Conservation (phyloP, 2,329 filamentous ascomycete species). For the Lachnellula cervina region DNA sequence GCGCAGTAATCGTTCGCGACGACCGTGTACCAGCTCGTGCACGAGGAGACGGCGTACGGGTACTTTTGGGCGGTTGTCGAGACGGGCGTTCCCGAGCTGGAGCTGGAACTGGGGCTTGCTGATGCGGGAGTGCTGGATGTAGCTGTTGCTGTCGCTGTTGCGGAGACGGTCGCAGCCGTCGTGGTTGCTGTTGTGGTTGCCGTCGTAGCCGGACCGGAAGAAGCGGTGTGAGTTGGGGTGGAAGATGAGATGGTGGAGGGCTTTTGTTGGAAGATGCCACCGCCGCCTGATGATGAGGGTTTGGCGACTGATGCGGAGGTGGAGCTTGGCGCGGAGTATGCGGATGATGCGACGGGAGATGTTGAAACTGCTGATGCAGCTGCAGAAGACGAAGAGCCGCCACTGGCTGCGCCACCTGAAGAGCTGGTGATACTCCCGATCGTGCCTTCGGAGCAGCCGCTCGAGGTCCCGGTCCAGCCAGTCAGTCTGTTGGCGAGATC, state of each 20-base stretch:
- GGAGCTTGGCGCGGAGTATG: neutral
- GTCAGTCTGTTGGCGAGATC: conserved; percentile 25
- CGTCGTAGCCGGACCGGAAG: neutral
- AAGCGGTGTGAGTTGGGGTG: neutral
- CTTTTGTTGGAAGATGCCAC: too few relatives aligned
- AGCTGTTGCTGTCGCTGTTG: neutral
- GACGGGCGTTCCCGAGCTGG: neutral
- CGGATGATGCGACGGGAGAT: neutral
- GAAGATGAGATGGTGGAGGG: too few relatives aligned
- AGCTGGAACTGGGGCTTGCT: neutral
- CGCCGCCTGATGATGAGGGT: too few relatives aligned
- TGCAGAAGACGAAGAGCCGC: neutral
- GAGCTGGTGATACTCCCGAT: conserved; percentile 8
- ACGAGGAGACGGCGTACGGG: neutral
- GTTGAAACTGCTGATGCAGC: neutral
- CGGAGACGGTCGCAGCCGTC: neutral
- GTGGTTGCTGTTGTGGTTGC: neutral
- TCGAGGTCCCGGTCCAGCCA: conserved; percentile 15
- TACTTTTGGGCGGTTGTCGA: conserved; percentile 1
- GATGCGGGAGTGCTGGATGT: neutral
- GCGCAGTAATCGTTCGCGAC: conserved; percentile 23
- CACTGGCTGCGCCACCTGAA: too few relatives aligned
- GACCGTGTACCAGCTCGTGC: conserved; percentile 4
- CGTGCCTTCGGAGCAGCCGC: conserved; percentile 9
- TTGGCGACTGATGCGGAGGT: neutral